Percentiles rank a stretch among this genome's conserved stretches.
phyloP scores from a whole-genome alignment of 129 eudicot genomes.

The Apium graveolens region DNA sequence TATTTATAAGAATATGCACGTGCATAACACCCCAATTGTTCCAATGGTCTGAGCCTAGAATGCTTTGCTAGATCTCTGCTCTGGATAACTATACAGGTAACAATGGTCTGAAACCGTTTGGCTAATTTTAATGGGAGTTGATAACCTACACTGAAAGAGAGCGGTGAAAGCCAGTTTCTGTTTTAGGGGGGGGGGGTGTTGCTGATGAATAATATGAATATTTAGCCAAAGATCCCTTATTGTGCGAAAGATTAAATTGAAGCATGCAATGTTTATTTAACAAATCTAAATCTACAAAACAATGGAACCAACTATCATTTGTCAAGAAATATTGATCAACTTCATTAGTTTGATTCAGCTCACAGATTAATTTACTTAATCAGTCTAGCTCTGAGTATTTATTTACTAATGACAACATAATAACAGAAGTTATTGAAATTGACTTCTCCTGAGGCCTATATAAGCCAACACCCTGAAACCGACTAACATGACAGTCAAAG shows the following conservation, averaged over 20 bases:
- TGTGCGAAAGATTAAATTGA: not conserved
- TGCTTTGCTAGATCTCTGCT: not conserved
- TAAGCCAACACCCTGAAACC: constrained; percentile 85
- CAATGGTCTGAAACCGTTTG: not conserved
- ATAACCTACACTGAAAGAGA: too few relatives aligned
- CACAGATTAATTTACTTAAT: constrained; percentile 1
- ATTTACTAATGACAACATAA: not conserved
- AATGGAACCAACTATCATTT: not conserved
- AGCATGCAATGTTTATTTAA: not conserved
- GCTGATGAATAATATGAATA: too few relatives aligned
- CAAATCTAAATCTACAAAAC: not conserved
- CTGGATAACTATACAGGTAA: not conserved
- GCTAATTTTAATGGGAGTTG: too few relatives aligned
- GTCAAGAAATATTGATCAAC: not conserved
- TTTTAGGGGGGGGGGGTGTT: too few relatives aligned
- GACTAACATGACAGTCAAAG: constrained; percentile 66
- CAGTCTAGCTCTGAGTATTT: not conserved
- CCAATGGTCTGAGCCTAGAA: too few relatives aligned
- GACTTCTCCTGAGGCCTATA: constrained; percentile 62
- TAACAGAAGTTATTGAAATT: constrained; percentile 26
- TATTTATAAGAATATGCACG: too few relatives aligned
- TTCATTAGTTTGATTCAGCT: constrained; percentile 3
- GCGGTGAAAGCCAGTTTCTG: too few relatives aligned
- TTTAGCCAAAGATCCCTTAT: not conserved
- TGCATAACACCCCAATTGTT: too few relatives aligned